These are phyloP conservation scores for Globisporangium ultimum DNA, from an alignment of 352 stramenopile species.

Conservation along the genomic window DNA sequence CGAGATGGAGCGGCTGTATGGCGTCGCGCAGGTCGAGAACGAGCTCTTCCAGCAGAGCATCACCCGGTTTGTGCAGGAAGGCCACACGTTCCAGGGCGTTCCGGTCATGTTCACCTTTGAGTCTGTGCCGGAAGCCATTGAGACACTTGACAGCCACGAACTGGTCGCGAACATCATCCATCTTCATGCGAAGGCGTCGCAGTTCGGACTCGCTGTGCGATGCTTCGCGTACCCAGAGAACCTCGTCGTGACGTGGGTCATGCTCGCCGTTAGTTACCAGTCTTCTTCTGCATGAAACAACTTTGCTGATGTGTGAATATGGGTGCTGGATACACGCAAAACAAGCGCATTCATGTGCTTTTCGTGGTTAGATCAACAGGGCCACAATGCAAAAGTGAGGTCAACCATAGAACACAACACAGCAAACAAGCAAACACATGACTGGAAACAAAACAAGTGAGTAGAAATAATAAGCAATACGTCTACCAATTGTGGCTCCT, in stretches of 20 bases:
- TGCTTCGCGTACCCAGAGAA: conserved; percentile 79
- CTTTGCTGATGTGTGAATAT: too few species aligned
- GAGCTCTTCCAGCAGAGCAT: conserved; percentile 83
- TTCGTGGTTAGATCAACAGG: too few species aligned
- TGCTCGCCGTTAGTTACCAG: conserved; percentile 77
- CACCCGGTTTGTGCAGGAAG: conserved; percentile 69
- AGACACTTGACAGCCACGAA: conserved; percentile 36
- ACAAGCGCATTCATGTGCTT: too few species aligned
- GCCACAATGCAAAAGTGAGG: too few species aligned
- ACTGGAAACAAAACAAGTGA: not conserved
- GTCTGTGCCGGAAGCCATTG: conserved; percentile 30
- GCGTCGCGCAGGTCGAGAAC: conserved; percentile 64
- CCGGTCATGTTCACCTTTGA: conserved; percentile 54
- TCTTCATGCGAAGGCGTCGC: conserved; percentile 47
- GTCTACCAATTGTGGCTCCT: not conserved
- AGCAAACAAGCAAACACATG: not conserved
- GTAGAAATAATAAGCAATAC: not conserved
- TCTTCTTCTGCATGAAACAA: conserved; percentile 20
- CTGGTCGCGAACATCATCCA: conserved; percentile 60
- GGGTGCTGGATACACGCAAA: too few species aligned
- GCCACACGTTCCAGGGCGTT: conserved; percentile 86
- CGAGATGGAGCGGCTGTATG: conserved; percentile 78
- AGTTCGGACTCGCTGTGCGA: conserved; percentile 72
- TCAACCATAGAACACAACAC: not conserved
- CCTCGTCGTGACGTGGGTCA: conserved; percentile 72